Percentiles rank a stretch among this genome's conserved stretches.
phyloP scores from a whole-genome alignment of 805 yeast species.

The Yarrowia yakushimensis region DNA sequence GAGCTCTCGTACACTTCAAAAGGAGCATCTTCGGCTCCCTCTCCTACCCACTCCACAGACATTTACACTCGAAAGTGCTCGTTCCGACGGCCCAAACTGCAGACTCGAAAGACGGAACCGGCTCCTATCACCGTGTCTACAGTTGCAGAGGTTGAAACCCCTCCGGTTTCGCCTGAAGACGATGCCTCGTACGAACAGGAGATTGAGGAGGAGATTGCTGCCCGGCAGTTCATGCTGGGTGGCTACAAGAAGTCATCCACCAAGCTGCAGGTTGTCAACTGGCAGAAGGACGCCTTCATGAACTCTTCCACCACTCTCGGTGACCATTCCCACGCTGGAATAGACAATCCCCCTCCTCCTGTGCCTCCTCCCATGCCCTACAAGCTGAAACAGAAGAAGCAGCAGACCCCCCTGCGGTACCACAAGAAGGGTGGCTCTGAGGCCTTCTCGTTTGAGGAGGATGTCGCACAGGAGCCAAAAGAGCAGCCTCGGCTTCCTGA shows the following conservation, averaged over 20 bases:
- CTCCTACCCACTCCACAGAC: conserved; percentile 1
- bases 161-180: conserved; percentile 8
- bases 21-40: background rate
- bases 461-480: background rate
- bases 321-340: background rate
- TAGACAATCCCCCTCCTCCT: background rate
- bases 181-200: conserved; percentile 4
- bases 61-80: conserved; percentile 26
- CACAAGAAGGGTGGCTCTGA: conserved; percentile 15
- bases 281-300: conserved; percentile 22
- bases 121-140: conserved; percentile 1
- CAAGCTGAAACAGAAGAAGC: background rate
- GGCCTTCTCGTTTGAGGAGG: conserved; percentile 9
- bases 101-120: conserved; percentile 4
- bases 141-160: background rate
- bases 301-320: conserved; percentile 11
- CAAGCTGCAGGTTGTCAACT: conserved; percentile 18
- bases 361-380: conserved; percentile 12
- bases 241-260: conserved; percentile 23
- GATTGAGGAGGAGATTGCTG: conserved; percentile 19
- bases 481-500: background rate
- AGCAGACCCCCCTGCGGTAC: background rate
- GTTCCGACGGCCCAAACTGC: conserved; percentile 6
- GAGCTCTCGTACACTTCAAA: background rate
- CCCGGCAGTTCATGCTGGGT: conserved; percentile 17